Evolutionary conservation across 768 basidiomycete genomes (phyloP).

Genomic region (Panaeolus papilionaceus): DNA sequence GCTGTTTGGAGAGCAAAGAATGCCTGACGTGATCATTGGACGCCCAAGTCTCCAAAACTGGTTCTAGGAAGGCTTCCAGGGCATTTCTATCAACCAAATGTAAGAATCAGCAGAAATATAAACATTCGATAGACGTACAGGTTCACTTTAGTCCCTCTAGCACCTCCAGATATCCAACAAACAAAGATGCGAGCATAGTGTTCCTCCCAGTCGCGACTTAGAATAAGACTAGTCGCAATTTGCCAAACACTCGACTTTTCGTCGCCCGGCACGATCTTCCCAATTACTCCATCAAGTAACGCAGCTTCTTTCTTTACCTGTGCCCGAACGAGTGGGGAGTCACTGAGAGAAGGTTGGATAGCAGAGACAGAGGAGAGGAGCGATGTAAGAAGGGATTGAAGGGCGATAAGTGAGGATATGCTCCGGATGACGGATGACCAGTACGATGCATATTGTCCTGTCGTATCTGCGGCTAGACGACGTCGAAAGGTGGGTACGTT

Average conservation of each 20-base stretch:
- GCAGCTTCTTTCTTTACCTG: constrained; percentile 58
- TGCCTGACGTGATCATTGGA: constrained; percentile 80
- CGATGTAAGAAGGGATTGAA: constrained; percentile 66
- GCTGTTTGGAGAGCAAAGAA: constrained; percentile 76
- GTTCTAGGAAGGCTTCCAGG: constrained; percentile 53
- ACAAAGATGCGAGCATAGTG: constrained; percentile 66
- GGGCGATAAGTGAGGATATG: constrained; percentile 55
- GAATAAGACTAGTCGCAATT: constrained; percentile 49
- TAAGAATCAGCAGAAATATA: neutral
- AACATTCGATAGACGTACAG: constrained; percentile 22
- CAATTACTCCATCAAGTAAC: constrained; percentile 61
- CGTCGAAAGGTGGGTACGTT: constrained; percentile 55
- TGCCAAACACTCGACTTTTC: constrained; percentile 60
- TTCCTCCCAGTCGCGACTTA: constrained; percentile 66
- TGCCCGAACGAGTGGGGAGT: constrained; percentile 41
- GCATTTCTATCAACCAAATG: constrained; percentile 37
- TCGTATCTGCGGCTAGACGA: constrained; percentile 36
- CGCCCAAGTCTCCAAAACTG: constrained; percentile 71
- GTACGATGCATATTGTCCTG: constrained; percentile 32
- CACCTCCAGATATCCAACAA: constrained; percentile 67
- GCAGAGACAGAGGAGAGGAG: constrained; percentile 56
- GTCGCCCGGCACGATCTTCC: constrained; percentile 41
- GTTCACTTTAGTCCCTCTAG: constrained; percentile 33
- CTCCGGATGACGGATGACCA: constrained; percentile 56
- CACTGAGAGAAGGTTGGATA: constrained; percentile 35